Conservation (phyloP, 331 rosid genomes). For the Rosa hybrid region DNA sequence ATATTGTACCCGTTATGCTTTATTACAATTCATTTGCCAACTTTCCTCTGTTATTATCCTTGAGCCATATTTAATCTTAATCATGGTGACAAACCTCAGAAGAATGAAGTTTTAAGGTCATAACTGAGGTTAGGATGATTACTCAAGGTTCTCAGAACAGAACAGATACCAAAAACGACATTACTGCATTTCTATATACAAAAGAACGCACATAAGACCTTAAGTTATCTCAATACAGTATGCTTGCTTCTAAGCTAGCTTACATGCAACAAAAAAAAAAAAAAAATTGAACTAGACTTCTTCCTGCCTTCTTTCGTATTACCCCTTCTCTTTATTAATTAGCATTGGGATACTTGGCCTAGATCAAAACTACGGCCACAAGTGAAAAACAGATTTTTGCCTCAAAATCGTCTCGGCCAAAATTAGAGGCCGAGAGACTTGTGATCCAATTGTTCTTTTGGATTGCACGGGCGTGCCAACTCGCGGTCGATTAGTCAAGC, state of each 20-base stretch:
- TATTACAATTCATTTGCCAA: neutral
- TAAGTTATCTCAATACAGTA: too few species aligned
- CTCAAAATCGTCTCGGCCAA: too few species aligned
- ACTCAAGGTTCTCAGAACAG: neutral
- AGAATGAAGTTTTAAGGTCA: neutral
- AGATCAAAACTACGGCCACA: conserved; percentile 48
- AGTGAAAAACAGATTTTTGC: conserved; percentile 23
- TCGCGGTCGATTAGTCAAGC: too few species aligned
- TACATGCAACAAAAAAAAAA: too few species aligned
- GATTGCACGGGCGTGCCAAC: too few species aligned
- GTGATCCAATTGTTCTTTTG: too few species aligned
- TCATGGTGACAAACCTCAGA: neutral
- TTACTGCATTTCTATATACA: too few species aligned
- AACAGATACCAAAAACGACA: neutral
- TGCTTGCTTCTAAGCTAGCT: too few species aligned
- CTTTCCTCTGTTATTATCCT: neutral
- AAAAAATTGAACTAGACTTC: conserved; percentile 14
- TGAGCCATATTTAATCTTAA: neutral
- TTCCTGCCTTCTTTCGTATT: neutral
- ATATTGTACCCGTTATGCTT: neutral
- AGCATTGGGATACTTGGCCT: conserved; percentile 23
- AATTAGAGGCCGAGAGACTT: too few species aligned
- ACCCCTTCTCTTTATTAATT: conserved; percentile 24
- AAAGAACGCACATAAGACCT: too few species aligned
- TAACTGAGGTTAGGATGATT: neutral